Conservation (phyloP, 768 basidiomycete species). For the Lactarius indigo region DNA sequence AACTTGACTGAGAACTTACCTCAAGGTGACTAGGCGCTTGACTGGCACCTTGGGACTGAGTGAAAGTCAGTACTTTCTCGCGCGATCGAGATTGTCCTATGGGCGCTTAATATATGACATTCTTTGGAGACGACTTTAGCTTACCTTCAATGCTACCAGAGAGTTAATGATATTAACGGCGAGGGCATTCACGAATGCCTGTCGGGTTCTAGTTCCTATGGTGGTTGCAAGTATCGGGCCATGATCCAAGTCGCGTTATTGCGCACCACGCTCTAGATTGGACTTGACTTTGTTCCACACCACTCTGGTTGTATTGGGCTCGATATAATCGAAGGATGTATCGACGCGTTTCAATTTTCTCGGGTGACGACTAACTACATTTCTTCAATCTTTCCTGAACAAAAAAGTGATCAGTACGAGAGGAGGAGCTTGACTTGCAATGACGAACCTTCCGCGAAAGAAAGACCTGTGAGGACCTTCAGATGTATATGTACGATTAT, state of each 20-base stretch:
- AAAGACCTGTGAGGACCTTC: slow-evolving; percentile 68
- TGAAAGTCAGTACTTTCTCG: slow-evolving; percentile 65
- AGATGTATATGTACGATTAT: slow-evolving; percentile 63
- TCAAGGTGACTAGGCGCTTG: slow-evolving; percentile 33
- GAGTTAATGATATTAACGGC: slow-evolving; percentile 69
- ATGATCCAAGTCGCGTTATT: neutral
- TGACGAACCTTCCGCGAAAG: slow-evolving; percentile 75
- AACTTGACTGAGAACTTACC: slow-evolving; percentile 34
- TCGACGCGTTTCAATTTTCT: slow-evolving; percentile 43
- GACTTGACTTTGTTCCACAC: slow-evolving; percentile 86
- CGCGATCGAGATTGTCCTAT: slow-evolving; percentile 87
- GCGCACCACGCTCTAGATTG: slow-evolving; percentile 74
- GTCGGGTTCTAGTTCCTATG: slow-evolving; percentile 75
- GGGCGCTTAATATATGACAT: neutral
- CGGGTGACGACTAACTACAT: slow-evolving; percentile 54
- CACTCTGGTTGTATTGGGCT: slow-evolving; percentile 58
- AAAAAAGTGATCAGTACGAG: slow-evolving; percentile 12
- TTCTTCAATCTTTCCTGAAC: slow-evolving; percentile 78
- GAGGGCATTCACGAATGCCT: slow-evolving; percentile 72
- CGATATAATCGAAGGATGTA: slow-evolving; percentile 62
- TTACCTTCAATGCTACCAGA: slow-evolving; percentile 63
- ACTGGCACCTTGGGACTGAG: slow-evolving; percentile 34
- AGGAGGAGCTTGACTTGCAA: slow-evolving; percentile 18
- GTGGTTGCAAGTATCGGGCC: neutral
- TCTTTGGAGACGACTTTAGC: neutral